Base-by-base conservation (phyloP, 108 stramenopile genomes). In the Cyclostephanos tholiformis region DNA sequence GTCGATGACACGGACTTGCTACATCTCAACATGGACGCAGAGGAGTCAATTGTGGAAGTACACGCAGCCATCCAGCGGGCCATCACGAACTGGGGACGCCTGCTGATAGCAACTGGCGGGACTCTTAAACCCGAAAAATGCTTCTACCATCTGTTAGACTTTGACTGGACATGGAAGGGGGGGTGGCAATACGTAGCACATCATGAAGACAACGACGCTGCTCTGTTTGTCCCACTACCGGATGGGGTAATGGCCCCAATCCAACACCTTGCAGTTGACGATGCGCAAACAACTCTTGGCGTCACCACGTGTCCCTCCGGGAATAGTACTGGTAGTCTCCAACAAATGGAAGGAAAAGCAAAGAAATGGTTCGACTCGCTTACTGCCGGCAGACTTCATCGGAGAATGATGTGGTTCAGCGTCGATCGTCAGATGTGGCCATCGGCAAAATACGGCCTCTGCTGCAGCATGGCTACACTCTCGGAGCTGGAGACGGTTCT, bases 91-190 rank as follows among this genome's bases (percentile, higher is more conserved):
- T 72, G 61, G 71, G 48, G 71, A 0, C 20, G 63, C 14, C 12
- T 56, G 23, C 35, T 73, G 8, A 63, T 65, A 23, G 72, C 51
- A 0, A 51, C 63, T 0, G 72, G 72, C 9, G 63, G 72, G 14
- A 26, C 72, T 10, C 51, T 51, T 29, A 73, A 73, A 39, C 72
- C 72, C n/a, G 35, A 26, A 0, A 73, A 73, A 27, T 73, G 72
- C 51, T 65, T 65, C 25, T 64, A 63, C 13, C 48, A 71, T 39
- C 48, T 71, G 16, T 35, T 71, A 19, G 22, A 38, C 44, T 71
- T 71, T 19, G 46, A 6, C 0, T 65, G 72, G 63, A 29, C 20
- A 19, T 22, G 1, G 13, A 41, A 55, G 17, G 72, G 72, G 9
- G 39, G 43, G 0, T 73, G 72, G 53, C 20, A 39, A 19, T 63